Evolutionary conservation across 768 basidiomycete genomes (phyloP), one percentile per base, ranked within the genome.

Genomic region (Trametes meyenii): DNA sequence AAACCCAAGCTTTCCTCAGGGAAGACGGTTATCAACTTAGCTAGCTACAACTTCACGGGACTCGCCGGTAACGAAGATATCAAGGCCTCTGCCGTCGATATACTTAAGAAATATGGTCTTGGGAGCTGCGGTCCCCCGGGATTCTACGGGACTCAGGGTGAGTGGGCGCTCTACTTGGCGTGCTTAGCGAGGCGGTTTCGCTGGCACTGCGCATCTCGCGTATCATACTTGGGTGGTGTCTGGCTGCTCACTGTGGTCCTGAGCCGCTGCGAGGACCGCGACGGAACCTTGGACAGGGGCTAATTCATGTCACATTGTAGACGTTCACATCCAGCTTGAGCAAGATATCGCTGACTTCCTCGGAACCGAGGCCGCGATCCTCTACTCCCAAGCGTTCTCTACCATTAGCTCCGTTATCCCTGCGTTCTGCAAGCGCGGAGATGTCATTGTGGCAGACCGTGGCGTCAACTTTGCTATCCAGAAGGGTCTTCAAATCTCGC

Each of bases 391-490:
- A 76, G 89, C 88, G 13, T 98, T 96, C 74, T 86, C 92, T 10
- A 94, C 94, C 57, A 86, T 94, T 65, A 87, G 92, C 3, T 96
- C 94, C 16, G 94, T 96, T 69, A 97, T 98, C 61, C 94, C 97
- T 0, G 93, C 97, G 1, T 99, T 98, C 76, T 93, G 91, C 81
- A 98, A 99, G 73, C 87, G 96, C 63, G 96, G 95, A 1, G 96
- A 99, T 70, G 86, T 99, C 70, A 96, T 99, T 69, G 92, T 99
- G n/a, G 95, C 94, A 3, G 96, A 99, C 74, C 87, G 94, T n/a
- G 85, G 88, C n/a, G 88, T 95, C 67, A 96, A 92, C 75, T 94
- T 98, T 73, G 87, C 92, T 16, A 92, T 98, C 56, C 96, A 98
- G 73, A 96, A 95, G 75, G 97, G 96, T 17, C 86, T 98, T 29